Base-by-base conservation (phyloP, 768 basidiomycete genomes). In the Pleurotus giganteus region DNA sequence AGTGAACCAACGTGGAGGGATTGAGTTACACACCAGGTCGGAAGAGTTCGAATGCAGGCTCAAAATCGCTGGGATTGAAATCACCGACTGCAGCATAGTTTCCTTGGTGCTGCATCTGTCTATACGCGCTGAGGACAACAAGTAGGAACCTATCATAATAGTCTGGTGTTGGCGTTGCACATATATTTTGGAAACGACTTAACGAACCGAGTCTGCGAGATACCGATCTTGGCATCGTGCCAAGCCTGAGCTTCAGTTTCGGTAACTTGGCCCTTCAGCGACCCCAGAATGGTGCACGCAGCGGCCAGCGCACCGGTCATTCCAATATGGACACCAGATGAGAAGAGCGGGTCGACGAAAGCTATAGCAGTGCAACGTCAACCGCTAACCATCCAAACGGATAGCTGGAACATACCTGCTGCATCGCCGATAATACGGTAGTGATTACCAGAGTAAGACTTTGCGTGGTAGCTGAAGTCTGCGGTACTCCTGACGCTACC, bases 71-170 rank as follows among this genome's bases (percentile, higher is more conserved):
- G 29, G 70, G 59, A 44, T 73, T 24, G 36, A 53, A 26, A 44
- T 72, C 7, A 58, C 60, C 26, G 71, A 66, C 23, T 71, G 65
- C 29, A 80, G 68, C 39, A 79, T 66, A 11, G 70, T 65, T 4
- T 59, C 55, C 19, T 67, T 81, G 78, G 12, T 71, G 57, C 21
- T 67, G 72, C 63, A 82, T 80, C 57, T 82, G 80, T 64, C 75
- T 76, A 65, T 81, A 82, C 31, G 78, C 77, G 55, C 77, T 74
- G 24, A 81, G 65, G 1, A 79, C 77, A 46, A 81, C 79, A 29
- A 82, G 63, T 19, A 80, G 61, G 66, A 81, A 81, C 47, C 77
- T 76, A 24, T n/a, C n/a, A n/a, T n/a, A n/a, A 0, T 26, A 52
- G n/a, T 15, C 27, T 51, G 19, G 55, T 27, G 13, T 23, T 26